Evolutionary conservation across 768 basidiomycete genomes (phyloP).

Genomic region (Hypsizygus marmoreus): DNA sequence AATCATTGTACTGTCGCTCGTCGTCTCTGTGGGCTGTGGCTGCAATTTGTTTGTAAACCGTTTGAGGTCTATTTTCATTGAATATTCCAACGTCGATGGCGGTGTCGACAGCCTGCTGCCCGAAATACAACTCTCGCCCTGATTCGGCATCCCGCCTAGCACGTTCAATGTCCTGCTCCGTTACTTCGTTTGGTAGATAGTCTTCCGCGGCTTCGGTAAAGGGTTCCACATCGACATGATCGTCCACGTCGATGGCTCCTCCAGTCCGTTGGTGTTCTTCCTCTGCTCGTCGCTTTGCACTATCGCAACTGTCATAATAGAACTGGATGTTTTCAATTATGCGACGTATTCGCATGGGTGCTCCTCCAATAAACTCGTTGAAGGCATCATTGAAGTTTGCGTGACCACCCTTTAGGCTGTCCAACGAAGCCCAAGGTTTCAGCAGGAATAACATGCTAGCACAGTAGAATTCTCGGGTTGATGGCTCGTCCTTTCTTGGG

Average conservation of each 20-base stretch:
- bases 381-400: slow-evolving; percentile 24
- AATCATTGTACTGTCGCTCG: too few relatives aligned
- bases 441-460: slow-evolving; percentile 34
- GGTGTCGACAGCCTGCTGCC: neutral
- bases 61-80: too few relatives aligned
- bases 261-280: neutral
- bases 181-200: slow-evolving; percentile 1
- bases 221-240: too few relatives aligned
- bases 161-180: neutral
- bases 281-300: neutral
- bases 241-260: too few relatives aligned
- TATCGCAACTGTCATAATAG: slow-evolving; percentile 30
- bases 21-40: too few relatives aligned
- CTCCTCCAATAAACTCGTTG: slow-evolving; percentile 6
- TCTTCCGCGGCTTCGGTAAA: too few relatives aligned
- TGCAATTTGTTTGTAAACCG: too few relatives aligned
- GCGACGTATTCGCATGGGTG: slow-evolving; percentile 6
- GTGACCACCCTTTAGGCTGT: slow-evolving; percentile 20
- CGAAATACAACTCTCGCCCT: slow-evolving; percentile 1
- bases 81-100: neutral
- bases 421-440: slow-evolving; percentile 32
- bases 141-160: neutral
- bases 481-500: slow-evolving; percentile 21
- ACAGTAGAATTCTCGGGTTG: slow-evolving; percentile 22
- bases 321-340: slow-evolving; percentile 33